Evolutionary conservation across 495 filamentous ascomycete species (phyloP), one percentile per base, ranked within the genome.

Genomic region (Penicillium arizonense): DNA sequence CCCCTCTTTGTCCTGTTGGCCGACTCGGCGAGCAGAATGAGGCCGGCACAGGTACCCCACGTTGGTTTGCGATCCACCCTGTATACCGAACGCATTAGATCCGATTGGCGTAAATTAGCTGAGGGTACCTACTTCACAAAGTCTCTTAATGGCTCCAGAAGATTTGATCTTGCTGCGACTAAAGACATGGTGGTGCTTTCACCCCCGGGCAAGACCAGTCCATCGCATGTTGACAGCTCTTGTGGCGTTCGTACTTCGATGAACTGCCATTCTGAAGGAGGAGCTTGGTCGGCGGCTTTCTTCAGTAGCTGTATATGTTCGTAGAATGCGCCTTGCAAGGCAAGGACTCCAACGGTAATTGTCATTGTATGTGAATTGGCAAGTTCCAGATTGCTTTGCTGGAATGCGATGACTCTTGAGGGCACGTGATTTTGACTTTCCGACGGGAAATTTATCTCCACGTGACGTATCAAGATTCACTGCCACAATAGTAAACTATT

Each of bases 21-120:
- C 38, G 87, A 83, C 65, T 96, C 91, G 11, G 90, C 85, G 40
- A 98, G 87, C 34, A 97, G 73, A 56, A 98, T 97, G 50, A 98
- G 78, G 5, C 94, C 94, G 20, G 94, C 94, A 67, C 94, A 98
- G 21, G 94, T 97, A 11, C 94, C 94, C 94, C 94, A 98, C 14
- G 87, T 88, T 16, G 95, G 92, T 65, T 89, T 92, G 59, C 86
- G 81, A 43, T 82, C 62, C 48, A 71, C 58, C 53, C 65, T 70
- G 53, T 13, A 55, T 36, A 50, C 55, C 55, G 35, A 56, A 26
- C 24, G 43, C 52, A 58, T 69, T 60, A 69, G 58, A 57, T 43
- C 12, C 14, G 26, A 43, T 20, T n/a, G 18, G 35, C 13, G n/a
- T 42, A 9, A 10, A 16, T 24, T 56, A 6, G 11, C 14, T 13